Base-by-base conservation (phyloP, 2,329 filamentous ascomycete genomes). In the Colletotrichum horii region DNA sequence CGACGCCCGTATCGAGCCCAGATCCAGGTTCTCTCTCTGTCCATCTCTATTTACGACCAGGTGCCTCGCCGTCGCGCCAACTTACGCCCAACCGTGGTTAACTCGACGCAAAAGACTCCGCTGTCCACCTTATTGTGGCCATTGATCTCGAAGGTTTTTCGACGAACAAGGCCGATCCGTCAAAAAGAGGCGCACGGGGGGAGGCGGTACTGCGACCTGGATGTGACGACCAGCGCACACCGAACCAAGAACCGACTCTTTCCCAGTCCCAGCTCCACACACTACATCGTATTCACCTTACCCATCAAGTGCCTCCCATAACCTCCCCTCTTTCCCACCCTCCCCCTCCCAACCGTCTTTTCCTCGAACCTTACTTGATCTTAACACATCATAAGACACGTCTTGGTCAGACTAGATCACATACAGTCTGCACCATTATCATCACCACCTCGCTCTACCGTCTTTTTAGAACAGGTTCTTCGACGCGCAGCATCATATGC, bases 221-320 rank as follows among this genome's bases (percentile, higher is more conserved):
- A 74, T 61, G 62, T 68, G 22, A 60, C 70, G 26, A 66, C 52
- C 62, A 65, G 30, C 16, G 56, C 24, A 62, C 30, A 15, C 56
- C 66, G 66, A 64, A 70, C 71, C 58, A 34, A 67, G 24, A 58
- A 56, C 43, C 60, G 24, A 55, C 28, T 43, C 30, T 62, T 65
- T 30, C 19, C 62, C 61, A 70, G 32, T 26, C 19, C n/a, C 11
- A 61, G 61, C 68, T 71, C 72, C 68, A 71, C 72, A 66, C 72
- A 32, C 28, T 68, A 55, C 48, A 43, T 60, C 22, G 30, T 48
- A 30, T 52, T 71, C 60, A 71, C 70, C 72, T 71, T 66, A 74
- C 71, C 72, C 72, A 70, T 61, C 66, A 62, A 70, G 56, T 70
- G 62, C 56, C 58, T 64, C n/a, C 38, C 58, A 52, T 55, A 26